Evolutionary conservation across 352 stramenopile genomes (phyloP).

Genomic region (Thraustochytrium sp.): DNA sequence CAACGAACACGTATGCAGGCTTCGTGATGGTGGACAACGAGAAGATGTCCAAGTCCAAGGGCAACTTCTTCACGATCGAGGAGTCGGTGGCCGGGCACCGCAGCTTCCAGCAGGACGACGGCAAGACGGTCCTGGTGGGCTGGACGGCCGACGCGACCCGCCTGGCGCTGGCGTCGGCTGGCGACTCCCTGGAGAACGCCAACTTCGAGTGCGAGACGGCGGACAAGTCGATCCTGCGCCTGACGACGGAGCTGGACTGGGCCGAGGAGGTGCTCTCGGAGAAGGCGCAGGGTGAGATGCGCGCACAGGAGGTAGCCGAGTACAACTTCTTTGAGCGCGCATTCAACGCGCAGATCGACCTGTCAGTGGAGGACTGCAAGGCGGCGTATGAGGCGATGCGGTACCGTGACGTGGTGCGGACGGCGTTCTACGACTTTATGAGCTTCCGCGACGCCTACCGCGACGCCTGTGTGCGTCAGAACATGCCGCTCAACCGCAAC

Average conservation of each 20-base stretch:
- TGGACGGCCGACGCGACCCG: slow-evolving; percentile 92
- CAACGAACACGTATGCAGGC: no score
- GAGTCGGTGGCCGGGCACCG: slow-evolving; percentile 64
- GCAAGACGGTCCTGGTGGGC: slow-evolving; percentile 61
- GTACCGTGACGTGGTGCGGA: slow-evolving; percentile 92
- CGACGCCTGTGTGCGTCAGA: slow-evolving; percentile 76
- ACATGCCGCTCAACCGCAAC: slow-evolving; percentile 77
- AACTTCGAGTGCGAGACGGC: slow-evolving; percentile 97
- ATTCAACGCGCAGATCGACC: slow-evolving; percentile 94
- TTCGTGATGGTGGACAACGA: slow-evolving; percentile 78
- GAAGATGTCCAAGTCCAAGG: slow-evolving; percentile 99
- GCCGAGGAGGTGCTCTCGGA: slow-evolving; percentile 85
- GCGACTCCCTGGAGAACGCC: slow-evolving; percentile 85
- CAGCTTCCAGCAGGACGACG: slow-evolving; percentile 5
- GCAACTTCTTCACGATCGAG: slow-evolving; percentile 98
- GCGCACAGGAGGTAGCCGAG: slow-evolving; percentile 51
- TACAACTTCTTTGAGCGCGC: slow-evolving; percentile 85
- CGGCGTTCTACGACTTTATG: slow-evolving; percentile 98
- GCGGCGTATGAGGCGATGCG: slow-evolving; percentile 76
- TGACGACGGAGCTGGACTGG: slow-evolving; percentile 95
- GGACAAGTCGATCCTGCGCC: slow-evolving; percentile 90
- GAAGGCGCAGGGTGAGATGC: slow-evolving; percentile 54
- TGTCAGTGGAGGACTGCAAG: slow-evolving; percentile 75
- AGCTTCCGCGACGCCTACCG: slow-evolving; percentile 94
- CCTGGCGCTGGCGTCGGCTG: slow-evolving; percentile 95